These are phyloP conservation scores for Claviceps purpurea DNA, from an alignment of 2,329 filamentous ascomycete genomes.

Conservation along the genomic window DNA sequence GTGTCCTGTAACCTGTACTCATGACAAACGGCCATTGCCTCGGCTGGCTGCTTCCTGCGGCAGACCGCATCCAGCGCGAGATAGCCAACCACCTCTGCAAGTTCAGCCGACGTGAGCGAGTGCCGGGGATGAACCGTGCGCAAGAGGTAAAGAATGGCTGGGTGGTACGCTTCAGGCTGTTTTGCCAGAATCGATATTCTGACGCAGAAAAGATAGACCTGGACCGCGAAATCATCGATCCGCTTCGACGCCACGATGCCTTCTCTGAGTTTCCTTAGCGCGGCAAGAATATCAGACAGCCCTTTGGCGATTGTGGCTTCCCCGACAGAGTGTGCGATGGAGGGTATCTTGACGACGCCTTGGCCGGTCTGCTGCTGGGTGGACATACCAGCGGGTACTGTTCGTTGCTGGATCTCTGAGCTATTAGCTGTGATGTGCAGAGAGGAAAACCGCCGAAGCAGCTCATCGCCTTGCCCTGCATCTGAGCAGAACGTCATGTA, in stretches of 20 bases:
- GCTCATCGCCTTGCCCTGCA: slow-evolving; percentile 54
- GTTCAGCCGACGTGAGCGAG: slow-evolving; percentile 56
- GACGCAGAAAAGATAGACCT: slow-evolving; percentile 84
- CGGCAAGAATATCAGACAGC: slow-evolving; percentile 62
- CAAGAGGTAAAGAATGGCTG: slow-evolving; percentile 70
- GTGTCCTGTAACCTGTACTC: slow-evolving; percentile 49
- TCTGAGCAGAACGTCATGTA: slow-evolving; percentile 83
- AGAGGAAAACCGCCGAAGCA: slow-evolving; percentile 62
- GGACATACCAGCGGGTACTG: background rate
- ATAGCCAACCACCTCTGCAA: slow-evolving; percentile 69
- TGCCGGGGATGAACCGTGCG: slow-evolving; percentile 53
- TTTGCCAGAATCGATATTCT: slow-evolving; percentile 68
- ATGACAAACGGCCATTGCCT: slow-evolving; percentile 56
- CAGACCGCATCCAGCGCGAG: slow-evolving; percentile 82
- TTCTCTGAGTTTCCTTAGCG: slow-evolving; percentile 85
- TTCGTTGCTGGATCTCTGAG: background rate
- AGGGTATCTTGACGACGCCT: background rate
- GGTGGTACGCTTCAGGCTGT: slow-evolving; percentile 80
- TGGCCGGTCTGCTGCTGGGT: background rate
- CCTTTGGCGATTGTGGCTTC: slow-evolving; percentile 38
- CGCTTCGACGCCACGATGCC: slow-evolving; percentile 70
- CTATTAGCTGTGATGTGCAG: slow-evolving; percentile 23
- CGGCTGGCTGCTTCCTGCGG: slow-evolving; percentile 58
- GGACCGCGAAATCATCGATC: slow-evolving; percentile 68
- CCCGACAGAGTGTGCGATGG: slow-evolving; percentile 8